Conservation (phyloP, 2,329 filamentous ascomycete species). For the Alternaria dauci region DNA sequence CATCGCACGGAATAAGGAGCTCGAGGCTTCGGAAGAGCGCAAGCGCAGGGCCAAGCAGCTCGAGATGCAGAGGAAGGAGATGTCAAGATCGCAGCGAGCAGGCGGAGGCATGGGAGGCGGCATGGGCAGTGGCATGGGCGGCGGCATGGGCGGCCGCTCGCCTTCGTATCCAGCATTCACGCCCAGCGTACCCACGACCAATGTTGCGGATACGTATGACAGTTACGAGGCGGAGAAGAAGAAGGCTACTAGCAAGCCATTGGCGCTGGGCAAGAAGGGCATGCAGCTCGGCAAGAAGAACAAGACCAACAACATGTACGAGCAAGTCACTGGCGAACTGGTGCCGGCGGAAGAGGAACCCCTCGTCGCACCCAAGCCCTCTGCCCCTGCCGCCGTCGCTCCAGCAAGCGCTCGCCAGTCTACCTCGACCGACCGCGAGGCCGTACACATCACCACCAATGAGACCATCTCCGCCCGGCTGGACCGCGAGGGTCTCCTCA, state of each 20-base stretch:
- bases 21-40: slow-evolving; percentile 96
- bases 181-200: slow-evolving; percentile 74
- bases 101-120: slow-evolving; percentile 39
- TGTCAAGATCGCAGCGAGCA: slow-evolving; percentile 75
- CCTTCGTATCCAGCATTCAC: slow-evolving; percentile 91
- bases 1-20: slow-evolving; percentile 84
- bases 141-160: slow-evolving; percentile 69
- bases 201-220: slow-evolving; percentile 82
- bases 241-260: slow-evolving; percentile 81
- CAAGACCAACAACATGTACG: slow-evolving; percentile 96
- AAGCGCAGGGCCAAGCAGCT: slow-evolving; percentile 99
- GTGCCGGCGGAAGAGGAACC: slow-evolving; percentile 87
- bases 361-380: slow-evolving; percentile 68
- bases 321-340: slow-evolving; percentile 85
- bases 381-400: slow-evolving; percentile 61
- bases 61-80: slow-evolving; percentile 98
- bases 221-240: slow-evolving; percentile 98
- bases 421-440: slow-evolving; percentile 78
- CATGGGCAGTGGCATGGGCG: slow-evolving; percentile 39
- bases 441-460: slow-evolving; percentile 85
- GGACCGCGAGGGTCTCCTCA: slow-evolving; percentile 85
- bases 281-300: slow-evolving; percentile 99
- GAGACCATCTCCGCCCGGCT: slow-evolving; percentile 92
- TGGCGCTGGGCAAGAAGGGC: slow-evolving; percentile 87
- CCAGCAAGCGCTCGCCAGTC: slow-evolving; percentile 66